Evolutionary conservation across 345 rosid species (phyloP), one percentile per base, ranked within the genome.

Genomic region (Acer yangbiense): DNA sequence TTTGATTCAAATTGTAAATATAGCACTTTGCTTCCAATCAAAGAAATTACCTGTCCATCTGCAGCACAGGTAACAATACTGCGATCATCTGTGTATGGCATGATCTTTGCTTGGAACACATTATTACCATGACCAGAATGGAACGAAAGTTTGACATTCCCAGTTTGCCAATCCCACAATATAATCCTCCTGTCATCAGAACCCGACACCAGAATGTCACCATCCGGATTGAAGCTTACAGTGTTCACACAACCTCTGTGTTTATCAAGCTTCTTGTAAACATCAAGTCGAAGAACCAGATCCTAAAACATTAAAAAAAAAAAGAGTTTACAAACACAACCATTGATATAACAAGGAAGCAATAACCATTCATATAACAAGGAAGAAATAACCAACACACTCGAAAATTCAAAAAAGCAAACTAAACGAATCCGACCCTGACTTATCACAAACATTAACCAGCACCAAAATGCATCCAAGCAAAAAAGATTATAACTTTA

Each of bases 21-120:
- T 17, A 72, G 3, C 20, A 9, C 64, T 9, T 43, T 18, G 10
- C 29, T 3, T 52, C 39, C 10, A 11, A 62, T 60, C 29, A 63
- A 44, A 64, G 16, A 25, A 77, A 46, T 71, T 80, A 92, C 98
- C 99, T 90, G 86, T 52, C 98, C 99, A 83, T 94, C 99, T 0
- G 97, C 97, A 78, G 97, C 98, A 85, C 95, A 92, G 5, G 97
- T 91, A 16, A 96, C 95, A 77, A 94, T 87, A 82, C 90, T 91
- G 13, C 86, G 90, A 75, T 96, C 97, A 86, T 88, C 93, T 0
- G 97, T 76, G 78, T 79, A 88, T 44, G 98, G 95, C 98, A 92
- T 89, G 68, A 92, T 77, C 82, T 89, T 90, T 8, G 97, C 98
- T 75, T 96, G 98, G 71, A 96, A 96, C 13, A 91, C 95, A 80